These are phyloP conservation scores for Xylaria curta DNA, from an alignment of 495 filamentous ascomycete genomes.

Conservation along the genomic window DNA sequence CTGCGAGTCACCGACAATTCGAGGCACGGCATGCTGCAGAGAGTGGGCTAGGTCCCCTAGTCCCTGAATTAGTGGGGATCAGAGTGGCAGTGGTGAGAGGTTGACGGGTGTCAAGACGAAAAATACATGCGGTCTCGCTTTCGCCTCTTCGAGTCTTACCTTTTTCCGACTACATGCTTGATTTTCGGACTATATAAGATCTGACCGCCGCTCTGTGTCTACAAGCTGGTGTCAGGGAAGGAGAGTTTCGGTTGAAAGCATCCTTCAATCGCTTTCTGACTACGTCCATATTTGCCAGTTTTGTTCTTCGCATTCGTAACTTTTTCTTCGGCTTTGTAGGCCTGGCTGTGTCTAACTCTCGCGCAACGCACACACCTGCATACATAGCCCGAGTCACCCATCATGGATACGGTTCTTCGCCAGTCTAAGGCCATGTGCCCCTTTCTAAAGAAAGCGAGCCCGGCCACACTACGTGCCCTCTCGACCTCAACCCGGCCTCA, in stretches of 20 bases:
- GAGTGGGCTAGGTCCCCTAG: conserved; percentile 5
- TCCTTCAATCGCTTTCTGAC: neutral
- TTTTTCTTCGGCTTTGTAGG: neutral
- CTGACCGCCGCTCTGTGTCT: neutral
- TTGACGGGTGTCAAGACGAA: neutral
- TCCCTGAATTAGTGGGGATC: neutral
- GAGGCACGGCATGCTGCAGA: conserved; percentile 14
- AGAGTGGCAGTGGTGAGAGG: neutral
- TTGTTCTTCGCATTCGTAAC: neutral
- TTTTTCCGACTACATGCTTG: neutral
- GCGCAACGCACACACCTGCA: neutral
- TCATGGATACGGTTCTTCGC: conserved; percentile 91
- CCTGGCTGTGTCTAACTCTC: neutral
- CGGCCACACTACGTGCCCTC: conserved; percentile 85
- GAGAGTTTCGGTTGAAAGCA: conserved; percentile 2
- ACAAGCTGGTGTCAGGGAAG: neutral
- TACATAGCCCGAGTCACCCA: conserved; percentile 8
- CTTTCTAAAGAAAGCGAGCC: conserved; percentile 93
- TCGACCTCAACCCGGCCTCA: conserved; percentile 77
- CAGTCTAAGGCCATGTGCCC: conserved; percentile 96
- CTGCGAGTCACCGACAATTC: conserved; percentile 17
- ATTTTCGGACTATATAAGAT: neutral
- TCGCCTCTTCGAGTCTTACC: neutral
- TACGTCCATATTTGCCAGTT: neutral
- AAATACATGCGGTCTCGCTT: conserved; percentile 13